Evolutionary conservation across 176 grass and related monocot genomes (phyloP).

Genomic region (Elymus sibiricus): DNA sequence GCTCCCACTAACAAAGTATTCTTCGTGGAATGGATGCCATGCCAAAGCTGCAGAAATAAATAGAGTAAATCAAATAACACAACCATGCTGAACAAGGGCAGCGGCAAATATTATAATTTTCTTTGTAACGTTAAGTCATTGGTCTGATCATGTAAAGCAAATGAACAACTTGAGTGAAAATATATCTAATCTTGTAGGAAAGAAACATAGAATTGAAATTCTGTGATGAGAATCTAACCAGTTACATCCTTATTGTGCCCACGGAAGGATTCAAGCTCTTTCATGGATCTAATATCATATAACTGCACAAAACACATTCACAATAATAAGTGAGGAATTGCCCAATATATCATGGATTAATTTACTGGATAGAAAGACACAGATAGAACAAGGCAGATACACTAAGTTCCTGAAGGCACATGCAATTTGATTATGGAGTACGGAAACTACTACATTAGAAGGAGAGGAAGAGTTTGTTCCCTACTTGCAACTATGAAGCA

Average conservation of each 20-base stretch:
- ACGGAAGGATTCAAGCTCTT: constrained; percentile 97
- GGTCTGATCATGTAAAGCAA: constrained; percentile 1
- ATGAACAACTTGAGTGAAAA: neutral
- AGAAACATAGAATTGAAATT: constrained; percentile 21
- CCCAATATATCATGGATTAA: neutral
- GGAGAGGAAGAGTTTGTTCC: neutral
- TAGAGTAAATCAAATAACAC: constrained; percentile 17
- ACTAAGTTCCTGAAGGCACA: neutral
- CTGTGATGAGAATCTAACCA: constrained; percentile 51
- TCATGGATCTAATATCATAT: constrained; percentile 99
- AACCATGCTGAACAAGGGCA: constrained; percentile 8
- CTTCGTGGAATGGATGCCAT: constrained; percentile 99
- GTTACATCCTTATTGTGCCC: constrained; percentile 96
- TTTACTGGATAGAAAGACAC: neutral
- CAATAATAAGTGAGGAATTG: constrained; percentile 22
- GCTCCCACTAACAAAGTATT: constrained; percentile 98
- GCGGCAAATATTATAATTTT: neutral
- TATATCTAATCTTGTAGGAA: neutral
- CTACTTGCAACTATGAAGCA: neutral
- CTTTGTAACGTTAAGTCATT: neutral
- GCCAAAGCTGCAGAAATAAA: constrained; percentile 77
- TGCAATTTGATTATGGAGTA: neutral
- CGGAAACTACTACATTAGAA: neutral
- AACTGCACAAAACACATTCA: constrained; percentile 62
- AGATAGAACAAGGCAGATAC: neutral